Conservation (phyloP, 768 basidiomycete species). For the Hortiboletus flavorubellus region DNA sequence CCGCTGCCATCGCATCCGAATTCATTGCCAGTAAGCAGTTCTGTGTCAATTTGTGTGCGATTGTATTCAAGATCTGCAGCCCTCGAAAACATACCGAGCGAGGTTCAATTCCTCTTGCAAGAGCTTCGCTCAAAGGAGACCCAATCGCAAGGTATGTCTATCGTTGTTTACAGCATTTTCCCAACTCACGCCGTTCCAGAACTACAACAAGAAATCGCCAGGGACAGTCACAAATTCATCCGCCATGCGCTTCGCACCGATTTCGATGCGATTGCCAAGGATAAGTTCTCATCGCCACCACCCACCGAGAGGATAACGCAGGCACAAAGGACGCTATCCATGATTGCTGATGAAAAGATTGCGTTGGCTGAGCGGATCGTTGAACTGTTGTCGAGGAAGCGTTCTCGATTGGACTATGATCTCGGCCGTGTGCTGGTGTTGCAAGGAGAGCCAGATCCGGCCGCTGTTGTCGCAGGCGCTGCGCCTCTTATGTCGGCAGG, state of each 20-base stretch:
- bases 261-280: constrained; percentile 24
- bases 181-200: constrained; percentile 26
- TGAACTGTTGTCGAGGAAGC: constrained; percentile 42
- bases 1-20: constrained; percentile 46
- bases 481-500: constrained; percentile 21
- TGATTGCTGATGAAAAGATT: constrained; percentile 42
- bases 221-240: constrained; percentile 42
- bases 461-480: constrained; percentile 29
- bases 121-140: constrained; percentile 46
- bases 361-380: constrained; percentile 42
- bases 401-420: constrained; percentile 47
- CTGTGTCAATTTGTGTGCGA: not conserved
- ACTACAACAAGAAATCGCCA: constrained; percentile 42
- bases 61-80: constrained; percentile 26
- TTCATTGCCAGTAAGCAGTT: constrained; percentile 43
- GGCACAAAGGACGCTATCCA: constrained; percentile 28
- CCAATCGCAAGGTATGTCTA: constrained; percentile 37
- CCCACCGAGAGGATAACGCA: constrained; percentile 31
- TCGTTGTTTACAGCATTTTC: not conserved
- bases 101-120: constrained; percentile 45
- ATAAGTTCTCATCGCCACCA: constrained; percentile 28
- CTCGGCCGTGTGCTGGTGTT: constrained; percentile 40
- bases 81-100: constrained; percentile 48
- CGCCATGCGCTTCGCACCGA: constrained; percentile 40
- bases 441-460: constrained; percentile 42